phyloP scores from a whole-genome alignment of 2,329 filamentous ascomycete species.

The Alternaria hordeiaustralica region DNA sequence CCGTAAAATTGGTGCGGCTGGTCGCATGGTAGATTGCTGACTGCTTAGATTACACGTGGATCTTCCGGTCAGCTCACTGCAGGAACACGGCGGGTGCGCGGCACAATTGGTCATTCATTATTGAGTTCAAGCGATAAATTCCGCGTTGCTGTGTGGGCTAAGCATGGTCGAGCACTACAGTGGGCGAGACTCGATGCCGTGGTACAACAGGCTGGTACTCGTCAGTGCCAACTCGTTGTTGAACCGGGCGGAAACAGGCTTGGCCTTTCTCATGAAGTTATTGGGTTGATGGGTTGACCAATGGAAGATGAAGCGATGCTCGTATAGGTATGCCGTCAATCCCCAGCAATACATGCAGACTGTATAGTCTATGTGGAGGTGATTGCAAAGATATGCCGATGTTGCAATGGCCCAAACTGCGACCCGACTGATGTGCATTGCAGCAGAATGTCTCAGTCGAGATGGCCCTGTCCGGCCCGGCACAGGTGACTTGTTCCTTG shows the following conservation, averaged over 20 bases:
- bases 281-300: constrained; percentile 6
- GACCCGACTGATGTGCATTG: constrained; percentile 10
- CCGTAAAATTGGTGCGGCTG: background rate
- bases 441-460: constrained; percentile 22
- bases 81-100: background rate
- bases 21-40: constrained; percentile 9
- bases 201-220: background rate
- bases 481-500: background rate
- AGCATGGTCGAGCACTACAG: constrained; percentile 15
- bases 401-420: constrained; percentile 8
- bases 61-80: constrained; percentile 3
- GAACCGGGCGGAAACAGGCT: constrained; percentile 2
- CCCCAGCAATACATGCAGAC: constrained; percentile 1
- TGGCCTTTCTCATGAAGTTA: background rate
- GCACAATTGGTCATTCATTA: constrained; percentile 9
- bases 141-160: constrained; percentile 8
- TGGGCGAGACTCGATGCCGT: background rate
- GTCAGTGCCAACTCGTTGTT: constrained; percentile 1
- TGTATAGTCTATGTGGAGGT: constrained; percentile 5
- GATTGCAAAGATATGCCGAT: constrained; percentile 10
- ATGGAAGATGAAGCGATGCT: constrained; percentile 9
- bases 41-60: constrained; percentile 4
- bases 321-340: constrained; percentile 3
- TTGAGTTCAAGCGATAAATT: background rate
- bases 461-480: constrained; percentile 10